phyloP scores from a whole-genome alignment of 371 early-diverging fungal species.

The Mortierella sp. region DNA sequence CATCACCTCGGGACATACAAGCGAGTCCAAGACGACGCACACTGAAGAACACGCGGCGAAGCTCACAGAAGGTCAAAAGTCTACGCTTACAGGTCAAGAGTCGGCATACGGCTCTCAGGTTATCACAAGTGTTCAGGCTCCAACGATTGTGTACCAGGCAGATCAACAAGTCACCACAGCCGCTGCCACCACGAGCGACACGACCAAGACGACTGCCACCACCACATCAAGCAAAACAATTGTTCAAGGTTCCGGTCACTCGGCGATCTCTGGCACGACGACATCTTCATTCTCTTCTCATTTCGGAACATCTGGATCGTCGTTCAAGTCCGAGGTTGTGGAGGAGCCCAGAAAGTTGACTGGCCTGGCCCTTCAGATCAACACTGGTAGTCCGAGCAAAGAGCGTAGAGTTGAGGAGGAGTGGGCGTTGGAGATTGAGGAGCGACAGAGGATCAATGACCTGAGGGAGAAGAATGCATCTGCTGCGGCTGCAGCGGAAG shows the following conservation, averaged over 20 bases:
- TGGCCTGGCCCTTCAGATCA: slow-evolving; percentile 27
- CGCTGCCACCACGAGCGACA: not conserved
- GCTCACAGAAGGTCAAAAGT: not conserved
- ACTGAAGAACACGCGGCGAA: not conserved
- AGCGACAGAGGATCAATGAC: slow-evolving; percentile 26
- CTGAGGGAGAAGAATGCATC: slow-evolving; percentile 37
- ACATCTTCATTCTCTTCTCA: slow-evolving; percentile 1
- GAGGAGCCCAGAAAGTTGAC: not conserved
- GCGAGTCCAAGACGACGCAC: not conserved
- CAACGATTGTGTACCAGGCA: not conserved
- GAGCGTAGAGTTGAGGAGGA: slow-evolving; percentile 23
- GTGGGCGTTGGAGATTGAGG: slow-evolving; percentile 10
- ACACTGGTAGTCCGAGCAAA: slow-evolving; percentile 20
- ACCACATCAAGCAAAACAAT: not conserved
- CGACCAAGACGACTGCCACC: not conserved
- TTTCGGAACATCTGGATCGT: not conserved
- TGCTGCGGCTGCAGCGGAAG: slow-evolving; percentile 40
- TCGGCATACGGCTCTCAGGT: not conserved
- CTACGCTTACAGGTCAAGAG: not conserved
- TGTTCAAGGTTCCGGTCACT: not conserved
- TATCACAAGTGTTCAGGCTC: not conserved
- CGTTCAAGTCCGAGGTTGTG: not conserved
- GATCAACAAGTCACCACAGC: slow-evolving; percentile 3
- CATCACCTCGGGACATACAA: slow-evolving; percentile 5
- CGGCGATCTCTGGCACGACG: not conserved